Conservation (phyloP, 2,329 filamentous ascomycete species). For the Didymosphaeria variabile region DNA sequence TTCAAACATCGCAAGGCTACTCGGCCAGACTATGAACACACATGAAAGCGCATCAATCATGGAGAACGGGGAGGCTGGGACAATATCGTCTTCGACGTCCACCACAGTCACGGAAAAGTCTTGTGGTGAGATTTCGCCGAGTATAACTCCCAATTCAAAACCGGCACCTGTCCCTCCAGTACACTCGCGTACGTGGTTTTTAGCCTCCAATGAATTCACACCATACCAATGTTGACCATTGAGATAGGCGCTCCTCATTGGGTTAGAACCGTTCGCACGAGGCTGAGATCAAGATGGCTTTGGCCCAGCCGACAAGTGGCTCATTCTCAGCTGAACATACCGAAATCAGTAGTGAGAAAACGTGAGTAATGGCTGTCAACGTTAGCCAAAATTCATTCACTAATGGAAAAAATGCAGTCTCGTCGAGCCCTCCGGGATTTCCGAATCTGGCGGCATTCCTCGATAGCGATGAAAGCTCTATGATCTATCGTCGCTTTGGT, state of each 20-base stretch:
- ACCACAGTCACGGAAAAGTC: background rate
- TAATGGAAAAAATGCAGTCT: constrained; percentile 21
- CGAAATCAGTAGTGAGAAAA: background rate
- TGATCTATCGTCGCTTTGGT: constrained; percentile 54
- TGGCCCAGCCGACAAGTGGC: background rate
- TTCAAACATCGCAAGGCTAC: too few relatives aligned
- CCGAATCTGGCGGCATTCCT: constrained; percentile 52
- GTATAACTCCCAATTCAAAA: background rate
- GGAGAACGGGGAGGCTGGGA: background rate
- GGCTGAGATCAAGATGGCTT: background rate
- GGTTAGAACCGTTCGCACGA: background rate
- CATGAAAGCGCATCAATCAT: background rate
- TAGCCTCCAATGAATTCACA: background rate
- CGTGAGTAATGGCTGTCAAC: background rate
- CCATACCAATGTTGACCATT: background rate
- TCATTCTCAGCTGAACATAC: background rate
- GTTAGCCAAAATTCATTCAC: background rate
- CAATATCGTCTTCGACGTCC: background rate
- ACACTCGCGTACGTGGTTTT: background rate
- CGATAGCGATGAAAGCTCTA: constrained; percentile 54
- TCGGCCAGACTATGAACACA: background rate
- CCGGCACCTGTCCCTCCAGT: background rate
- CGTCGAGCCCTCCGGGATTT: constrained; percentile 41
- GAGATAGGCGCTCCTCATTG: background rate
- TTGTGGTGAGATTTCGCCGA: background rate